Base-by-base conservation (phyloP, 2,329 filamentous ascomycete species). In the Colletotrichum shisoi region DNA sequence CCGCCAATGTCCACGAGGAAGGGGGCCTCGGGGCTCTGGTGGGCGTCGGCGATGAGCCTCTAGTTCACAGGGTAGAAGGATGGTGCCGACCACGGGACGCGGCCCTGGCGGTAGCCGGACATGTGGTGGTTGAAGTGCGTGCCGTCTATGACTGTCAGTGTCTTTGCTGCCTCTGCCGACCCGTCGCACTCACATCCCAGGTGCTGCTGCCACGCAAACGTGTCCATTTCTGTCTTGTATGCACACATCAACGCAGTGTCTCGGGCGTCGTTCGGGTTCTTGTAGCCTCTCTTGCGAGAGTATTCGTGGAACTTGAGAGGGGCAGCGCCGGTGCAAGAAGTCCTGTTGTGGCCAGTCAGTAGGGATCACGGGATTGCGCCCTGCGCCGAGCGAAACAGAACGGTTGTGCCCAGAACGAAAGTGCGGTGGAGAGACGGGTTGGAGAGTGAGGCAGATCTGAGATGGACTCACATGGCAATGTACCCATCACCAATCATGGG, bases 91-190 rank as follows among this genome's bases (percentile, higher is more conserved):
- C 78, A 79, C 1, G 73, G 70, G 0, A 71, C 71, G 0, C 77
- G 74, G 4, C 77, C 77, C 40, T 76, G 75, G 4, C 74, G 34
- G 57, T 74, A 80, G 7, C 74, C 77, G 0, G 71, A 73, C 77
- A 81, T 80, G 67, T 78, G 76, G 40, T 74, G 63, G 72, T 80
- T 79, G 72, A 80, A 80, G 39, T 76, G 67, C 21, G 70, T 61
- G 11, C 48, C 62, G 3, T 65, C 62, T 53, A 24, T 51, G 0
- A 11, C n/a, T 17, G 34, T 24, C 13, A 17, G 39, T n/a, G 44
- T 27, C 24, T 27, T 27, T 27, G 45, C 19, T 4, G 11, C 6
- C 11, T 9, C 12, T 46, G n/a, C 7, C 1, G 2, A 7, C n/a
- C 5, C n/a, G 24, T 13, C 13, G 4, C 8, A 57, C 58, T 6